Conservation (phyloP, 2,329 filamentous ascomycete species). For the Colletotrichum coccodes region DNA sequence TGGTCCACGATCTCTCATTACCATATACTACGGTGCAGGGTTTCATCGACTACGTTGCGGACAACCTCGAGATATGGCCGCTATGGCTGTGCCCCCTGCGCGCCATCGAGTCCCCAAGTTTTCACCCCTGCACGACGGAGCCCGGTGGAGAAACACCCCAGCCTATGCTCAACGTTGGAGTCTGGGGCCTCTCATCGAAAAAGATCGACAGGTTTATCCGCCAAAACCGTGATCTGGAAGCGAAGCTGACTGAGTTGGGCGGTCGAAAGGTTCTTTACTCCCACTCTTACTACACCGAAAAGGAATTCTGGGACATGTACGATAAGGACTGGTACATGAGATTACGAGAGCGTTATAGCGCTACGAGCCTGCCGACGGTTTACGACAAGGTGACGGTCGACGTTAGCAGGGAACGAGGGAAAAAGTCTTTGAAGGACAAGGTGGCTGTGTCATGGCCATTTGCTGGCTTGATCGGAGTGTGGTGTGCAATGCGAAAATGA, state of each 20-base stretch:
- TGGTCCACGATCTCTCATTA: constrained; percentile 72
- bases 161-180: constrained; percentile 65
- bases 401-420: constrained; percentile 8
- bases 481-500: constrained; percentile 30
- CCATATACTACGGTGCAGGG: constrained; percentile 53
- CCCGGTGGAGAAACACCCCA: constrained; percentile 3
- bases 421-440: constrained; percentile 3
- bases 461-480: constrained; percentile 31
- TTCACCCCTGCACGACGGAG: constrained; percentile 27
- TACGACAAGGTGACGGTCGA: constrained; percentile 73
- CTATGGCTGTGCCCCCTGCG: constrained; percentile 67
- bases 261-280: constrained; percentile 79
- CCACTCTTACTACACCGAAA: constrained; percentile 73
- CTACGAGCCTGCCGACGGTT: constrained; percentile 68
- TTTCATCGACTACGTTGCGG: constrained; percentile 61
- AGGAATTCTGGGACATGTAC: constrained; percentile 76
- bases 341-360: constrained; percentile 66
- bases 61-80: constrained; percentile 59
- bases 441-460: constrained; percentile 31
- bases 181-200: constrained; percentile 65
- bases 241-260: constrained; percentile 64
- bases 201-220: constrained; percentile 57
- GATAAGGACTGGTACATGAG: constrained; percentile 68
- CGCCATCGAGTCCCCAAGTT: constrained; percentile 48
- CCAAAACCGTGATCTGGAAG: constrained; percentile 70